Percentiles rank a stretch among this genome's conserved stretches.
Conservation (phyloP, 1,284 basidiomycete species). For the Trichosporon faecale region DNA sequence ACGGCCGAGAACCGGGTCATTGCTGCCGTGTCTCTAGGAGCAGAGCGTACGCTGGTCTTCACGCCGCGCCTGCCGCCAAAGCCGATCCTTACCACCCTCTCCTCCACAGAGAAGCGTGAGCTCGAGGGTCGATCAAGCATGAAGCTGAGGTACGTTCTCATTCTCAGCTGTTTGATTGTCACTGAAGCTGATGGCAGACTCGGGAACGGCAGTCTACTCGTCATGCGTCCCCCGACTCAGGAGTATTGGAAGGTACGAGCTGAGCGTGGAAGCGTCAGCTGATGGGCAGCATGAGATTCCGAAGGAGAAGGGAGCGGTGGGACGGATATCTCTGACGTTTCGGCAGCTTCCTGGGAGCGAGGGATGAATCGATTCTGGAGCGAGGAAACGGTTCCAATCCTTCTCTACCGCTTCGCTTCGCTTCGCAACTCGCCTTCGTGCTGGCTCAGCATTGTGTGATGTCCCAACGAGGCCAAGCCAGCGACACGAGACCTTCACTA, state of each 20-base stretch:
- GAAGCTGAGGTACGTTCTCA: slow-evolving; percentile 40
- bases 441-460: no score
- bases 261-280: not conserved
- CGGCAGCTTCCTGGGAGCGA: slow-evolving; percentile 40
- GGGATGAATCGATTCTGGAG: not conserved
- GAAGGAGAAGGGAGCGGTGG: slow-evolving; percentile 49
- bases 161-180: not conserved
- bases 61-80: slow-evolving; percentile 44
- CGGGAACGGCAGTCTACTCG: slow-evolving; percentile 55
- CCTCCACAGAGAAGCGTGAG: slow-evolving; percentile 7
- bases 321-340: slow-evolving; percentile 55
- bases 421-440: no score
- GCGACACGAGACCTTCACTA: no score
- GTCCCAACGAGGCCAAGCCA: no score
- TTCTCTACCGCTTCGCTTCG: not conserved
- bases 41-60: slow-evolving; percentile 56
- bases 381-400: not conserved
- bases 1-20: slow-evolving; percentile 54
- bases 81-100: not conserved
- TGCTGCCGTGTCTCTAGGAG: slow-evolving; percentile 56
- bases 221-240: slow-evolving; percentile 57
- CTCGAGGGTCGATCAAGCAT: slow-evolving; percentile 29
- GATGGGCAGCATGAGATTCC: slow-evolving; percentile 54
- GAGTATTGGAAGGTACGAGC: slow-evolving; percentile 55
- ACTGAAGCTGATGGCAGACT: slow-evolving; percentile 35